Evolutionary conservation across 441 rosid species (phyloP), one percentile per base, ranked within the genome.

Genomic region (Syzygium syzygioides): DNA sequence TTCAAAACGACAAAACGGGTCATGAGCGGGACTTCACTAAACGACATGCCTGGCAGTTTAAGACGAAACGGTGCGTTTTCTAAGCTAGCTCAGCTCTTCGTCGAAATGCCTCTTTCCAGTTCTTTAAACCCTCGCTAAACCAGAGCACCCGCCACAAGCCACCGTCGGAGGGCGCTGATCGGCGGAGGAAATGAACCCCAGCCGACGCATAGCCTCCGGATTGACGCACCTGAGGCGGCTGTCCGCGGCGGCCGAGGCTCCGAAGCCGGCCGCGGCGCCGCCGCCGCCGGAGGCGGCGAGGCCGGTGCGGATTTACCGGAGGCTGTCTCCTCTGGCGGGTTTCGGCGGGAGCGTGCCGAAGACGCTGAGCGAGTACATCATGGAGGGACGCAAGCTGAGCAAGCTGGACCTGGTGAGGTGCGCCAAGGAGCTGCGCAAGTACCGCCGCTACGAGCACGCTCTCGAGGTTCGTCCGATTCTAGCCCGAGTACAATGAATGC

Each of bases 371-470:
- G 95, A 94, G 71, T 94, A 91, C 87, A 55, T 92, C 71, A 91
- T 93, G 97, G 97, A 96, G 45, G 98, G 97, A 7, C 91, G 89
- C 25, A 17, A 87, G 28, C 45, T 95, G 85, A 88, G 86, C 45
- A 96, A 94, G 89, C 34, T 23, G 54, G 94, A 92, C 56, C 96
- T 96, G 34, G 64, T 79, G 87, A 89, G 91, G 26, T 94, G 94
- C 92, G 87, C 94, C 87, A 94, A 85, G 87, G 89, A 90, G 86
- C 95, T 97, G 54, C 99, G 98, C 91, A 94, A 89, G 86, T 95
- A 92, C 90, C 88, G 93, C 30, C 93, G 93, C 41, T 91, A 90
- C 90, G 89, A 94, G 76, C 95, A 94, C 80, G 97, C 96, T 41
- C 95, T 95, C 62, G 95, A 96, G 98, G 99, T 97, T 62, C 54